Evolutionary conservation across 371 early-diverging fungal species (phyloP).

Genomic region (Coemansia sp.): DNA sequence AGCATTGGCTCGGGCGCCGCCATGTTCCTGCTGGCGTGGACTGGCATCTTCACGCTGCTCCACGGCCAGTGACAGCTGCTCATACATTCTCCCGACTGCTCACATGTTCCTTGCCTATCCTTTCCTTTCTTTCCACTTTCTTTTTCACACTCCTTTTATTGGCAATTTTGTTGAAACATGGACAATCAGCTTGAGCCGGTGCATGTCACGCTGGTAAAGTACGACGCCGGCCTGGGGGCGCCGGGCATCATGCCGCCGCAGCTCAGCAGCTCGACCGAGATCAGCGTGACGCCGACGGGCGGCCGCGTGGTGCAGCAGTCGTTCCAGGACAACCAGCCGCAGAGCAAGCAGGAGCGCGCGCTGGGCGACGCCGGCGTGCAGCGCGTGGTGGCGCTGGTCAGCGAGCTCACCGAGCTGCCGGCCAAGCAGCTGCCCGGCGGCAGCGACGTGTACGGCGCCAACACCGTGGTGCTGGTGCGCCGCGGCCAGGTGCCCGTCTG

Average conservation of each 20-base stretch:
- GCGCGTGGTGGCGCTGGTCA: slow-evolving; percentile 17
- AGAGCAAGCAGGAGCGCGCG: slow-evolving; percentile 11
- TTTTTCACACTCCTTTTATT: slow-evolving; percentile 3
- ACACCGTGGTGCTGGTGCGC: slow-evolving; percentile 35
- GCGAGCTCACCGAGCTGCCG: slow-evolving; percentile 17
- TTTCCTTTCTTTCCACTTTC: neutral
- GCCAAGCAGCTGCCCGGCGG: slow-evolving; percentile 10
- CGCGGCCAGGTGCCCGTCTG: slow-evolving; percentile 24
- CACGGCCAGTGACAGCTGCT: neutral
- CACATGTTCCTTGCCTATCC: neutral
- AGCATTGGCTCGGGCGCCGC: slow-evolving; percentile 40
- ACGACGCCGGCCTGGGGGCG: slow-evolving; percentile 29
- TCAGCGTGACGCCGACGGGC: slow-evolving; percentile 11
- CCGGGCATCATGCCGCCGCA: slow-evolving; percentile 42
- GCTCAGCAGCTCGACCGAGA: slow-evolving; percentile 24
- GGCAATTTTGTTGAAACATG: neutral
- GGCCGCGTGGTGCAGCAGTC: slow-evolving; percentile 20
- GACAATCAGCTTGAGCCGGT: slow-evolving; percentile 10
- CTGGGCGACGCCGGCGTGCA: slow-evolving; percentile 2
- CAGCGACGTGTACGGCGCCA: slow-evolving; percentile 39
- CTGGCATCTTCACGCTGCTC: slow-evolving; percentile 22
- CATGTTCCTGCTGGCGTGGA: slow-evolving; percentile 37
- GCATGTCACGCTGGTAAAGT: slow-evolving; percentile 33
- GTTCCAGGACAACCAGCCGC: slow-evolving; percentile 20
- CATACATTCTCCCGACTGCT: too few species aligned